Evolutionary conservation across 2,329 filamentous ascomycete genomes (phyloP), one percentile per base, ranked within the genome.

Genomic region (Fusarium fracticaudum): DNA sequence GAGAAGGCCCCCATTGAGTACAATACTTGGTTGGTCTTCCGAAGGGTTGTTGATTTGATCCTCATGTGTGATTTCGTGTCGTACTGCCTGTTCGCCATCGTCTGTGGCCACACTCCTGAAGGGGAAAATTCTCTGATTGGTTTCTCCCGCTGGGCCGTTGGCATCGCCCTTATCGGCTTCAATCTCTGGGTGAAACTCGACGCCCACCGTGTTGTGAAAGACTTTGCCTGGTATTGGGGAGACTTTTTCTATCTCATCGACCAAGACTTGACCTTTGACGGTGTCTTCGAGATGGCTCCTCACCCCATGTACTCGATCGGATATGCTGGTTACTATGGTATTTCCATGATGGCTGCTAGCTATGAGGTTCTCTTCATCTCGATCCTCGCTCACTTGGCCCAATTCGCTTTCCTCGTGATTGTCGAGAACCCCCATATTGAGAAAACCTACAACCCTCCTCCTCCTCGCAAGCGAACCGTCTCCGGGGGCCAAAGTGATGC

Each of bases 221-320:
- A 99, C 84, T 99, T 95, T 85, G 96, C 96, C 35, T 99, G 96
- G 96, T 99, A 98, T 84, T 99, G 96, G 96, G 96, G 96, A 71
- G 96, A 99, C 84, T 98, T 98, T 85, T 99, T 98, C 87, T 99
- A 95, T 84, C 91, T 99, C 80, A 94, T 99, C 82, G 96, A 99
- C 84, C 95, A 98, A 85, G 94, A 98, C 80, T 87, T 99, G 81
- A 98, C 95, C 57, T 99, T 99, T 83, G 96, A 99, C 81, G 96
- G 96, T 64, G 96, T 99, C 72, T 99, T 98, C 81, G 96, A 99
- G 85, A 97, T 99, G 92, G 96, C 96, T 26, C 96, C 96, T 38
- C 96, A 98, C 81, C 96, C 96, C 73, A 98, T 98, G 96, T 98
- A 98, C 85, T 98, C 95, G 63, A 96, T 98, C 79, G 96, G 96